A percentile compares a stretch with the other conserved stretches of the same genome.
Conservation (phyloP, 2,329 filamentous ascomycete species). For the Coleophoma eucalyptorum region DNA sequence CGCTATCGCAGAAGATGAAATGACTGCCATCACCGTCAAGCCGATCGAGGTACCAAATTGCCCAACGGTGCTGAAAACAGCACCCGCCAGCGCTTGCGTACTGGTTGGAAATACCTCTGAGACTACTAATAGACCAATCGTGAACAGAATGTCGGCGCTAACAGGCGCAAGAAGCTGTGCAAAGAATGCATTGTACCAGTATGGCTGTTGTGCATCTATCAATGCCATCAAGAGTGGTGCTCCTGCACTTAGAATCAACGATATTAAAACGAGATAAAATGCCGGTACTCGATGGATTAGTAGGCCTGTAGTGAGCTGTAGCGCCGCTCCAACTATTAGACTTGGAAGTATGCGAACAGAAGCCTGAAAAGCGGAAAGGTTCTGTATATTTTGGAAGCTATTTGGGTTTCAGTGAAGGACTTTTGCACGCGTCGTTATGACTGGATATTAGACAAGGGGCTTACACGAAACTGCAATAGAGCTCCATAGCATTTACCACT, state of each 20-base stretch:
- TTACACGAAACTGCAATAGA: slow-evolving; percentile 45
- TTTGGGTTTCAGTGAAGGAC: no score
- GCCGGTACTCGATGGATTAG: slow-evolving; percentile 39
- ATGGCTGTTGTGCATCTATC: slow-evolving; percentile 41
- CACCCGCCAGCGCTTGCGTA: slow-evolving; percentile 54
- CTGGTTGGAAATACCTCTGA: slow-evolving; percentile 48
- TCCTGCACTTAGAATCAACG: slow-evolving; percentile 37
- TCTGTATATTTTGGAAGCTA: slow-evolving; percentile 48
- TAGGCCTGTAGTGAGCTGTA: slow-evolving; percentile 42
- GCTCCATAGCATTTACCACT: slow-evolving; percentile 41
- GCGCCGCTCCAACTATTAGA: slow-evolving; percentile 36
- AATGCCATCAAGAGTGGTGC: slow-evolving; percentile 53
- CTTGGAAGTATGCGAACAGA: slow-evolving; percentile 42
- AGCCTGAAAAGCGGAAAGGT: slow-evolving; percentile 38
- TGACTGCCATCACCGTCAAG: slow-evolving; percentile 43
- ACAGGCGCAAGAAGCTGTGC: slow-evolving; percentile 36
- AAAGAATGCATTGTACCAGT: slow-evolving; percentile 45
- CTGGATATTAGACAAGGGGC: slow-evolving; percentile 14
- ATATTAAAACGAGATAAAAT: slow-evolving; percentile 33
- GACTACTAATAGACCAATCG: slow-evolving; percentile 49
- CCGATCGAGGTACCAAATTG: slow-evolving; percentile 52
- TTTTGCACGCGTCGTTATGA: not conserved
- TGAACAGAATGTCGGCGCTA: slow-evolving; percentile 46
- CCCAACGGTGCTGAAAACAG: slow-evolving; percentile 54
- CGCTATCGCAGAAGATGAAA: slow-evolving; percentile 40